Base-by-base conservation (phyloP, 179 eudicot species). In the Sideroxylon spinosum region DNA sequence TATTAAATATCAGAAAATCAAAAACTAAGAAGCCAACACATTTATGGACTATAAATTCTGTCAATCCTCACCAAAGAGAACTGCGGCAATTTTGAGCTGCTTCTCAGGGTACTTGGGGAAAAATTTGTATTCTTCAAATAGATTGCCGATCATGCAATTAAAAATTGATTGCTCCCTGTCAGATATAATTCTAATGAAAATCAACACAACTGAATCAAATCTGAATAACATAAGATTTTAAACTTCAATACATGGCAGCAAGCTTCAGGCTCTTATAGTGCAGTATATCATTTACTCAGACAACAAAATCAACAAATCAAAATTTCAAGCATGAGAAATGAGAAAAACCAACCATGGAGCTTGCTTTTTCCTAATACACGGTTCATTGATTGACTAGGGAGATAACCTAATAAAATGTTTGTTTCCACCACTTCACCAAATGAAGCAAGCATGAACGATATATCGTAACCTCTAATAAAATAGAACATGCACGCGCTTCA, bases 81-180 rank as follows among this genome's bases (percentile, higher is more conserved):
- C 80, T 60, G 99, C 99, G 50, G 98, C 95, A 80, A 91, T 82
- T 78, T 87, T 90, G 87, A 95, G 99, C 85, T 95, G 98, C 82
- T 78, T 89, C 62, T 95, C 99, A 56, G 99, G 98, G 81, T 93
- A 95, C 83, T 88, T 93, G 73, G 90, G 86, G 80, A 93, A 89
- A 84, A 95, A 95, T 73, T 92, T 90, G 88, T 91, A 93, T 80
- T 95, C 99, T 84, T 95, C 99, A 80, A 90, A 95, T 13, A 95
- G 89, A 82, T 91, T 95, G 81, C 88, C 86, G 63, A 95, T 90
- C 93, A 95, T 92, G 90, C 99, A 93, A 82, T 89, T 95, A 84
- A 87, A 95, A 75, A 95, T 86, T 52, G 91, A 86, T 68, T 85
- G 88, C 70, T 95, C 97, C 97, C 99, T 93, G 93, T 55, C 56